Evolutionary conservation across 140 eudicot species (phyloP).

Genomic region (Eryngium alpinum): DNA sequence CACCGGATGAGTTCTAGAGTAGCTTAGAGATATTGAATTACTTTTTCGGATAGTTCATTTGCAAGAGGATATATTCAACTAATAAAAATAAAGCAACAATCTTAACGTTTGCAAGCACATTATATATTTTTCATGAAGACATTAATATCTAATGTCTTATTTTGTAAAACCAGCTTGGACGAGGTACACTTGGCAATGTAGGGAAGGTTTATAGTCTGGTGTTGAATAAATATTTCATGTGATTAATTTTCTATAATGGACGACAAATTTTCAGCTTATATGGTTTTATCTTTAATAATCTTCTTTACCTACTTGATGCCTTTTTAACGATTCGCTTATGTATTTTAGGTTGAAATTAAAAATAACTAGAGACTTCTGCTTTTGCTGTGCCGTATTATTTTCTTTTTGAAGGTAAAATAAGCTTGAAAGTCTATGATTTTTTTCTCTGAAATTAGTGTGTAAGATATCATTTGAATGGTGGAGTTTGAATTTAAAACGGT

Average conservation of each 20-base stretch:
- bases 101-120: no score
- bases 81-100: no score
- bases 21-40: no score
- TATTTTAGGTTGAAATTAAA: conserved; percentile 84
- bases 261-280: background rate
- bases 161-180: background rate
- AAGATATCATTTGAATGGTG: background rate
- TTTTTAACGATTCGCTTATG: background rate
- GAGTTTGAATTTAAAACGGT: background rate
- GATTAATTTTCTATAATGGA: background rate
- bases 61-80: no score
- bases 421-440: background rate
- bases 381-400: conserved; percentile 93
- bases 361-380: conserved; percentile 92
- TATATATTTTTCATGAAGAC: background rate
- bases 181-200: background rate
- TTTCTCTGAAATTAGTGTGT: background rate
- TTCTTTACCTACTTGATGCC: background rate
- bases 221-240: background rate
- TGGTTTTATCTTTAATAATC: background rate
- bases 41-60: no score
- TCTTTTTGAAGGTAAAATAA: conserved; percentile 60
- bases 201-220: background rate
- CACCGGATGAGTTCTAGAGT: no score
- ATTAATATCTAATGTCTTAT: background rate